phyloP scores from a whole-genome alignment of 202 grass and related monocot species.

The Elaeis oleifera region DNA sequence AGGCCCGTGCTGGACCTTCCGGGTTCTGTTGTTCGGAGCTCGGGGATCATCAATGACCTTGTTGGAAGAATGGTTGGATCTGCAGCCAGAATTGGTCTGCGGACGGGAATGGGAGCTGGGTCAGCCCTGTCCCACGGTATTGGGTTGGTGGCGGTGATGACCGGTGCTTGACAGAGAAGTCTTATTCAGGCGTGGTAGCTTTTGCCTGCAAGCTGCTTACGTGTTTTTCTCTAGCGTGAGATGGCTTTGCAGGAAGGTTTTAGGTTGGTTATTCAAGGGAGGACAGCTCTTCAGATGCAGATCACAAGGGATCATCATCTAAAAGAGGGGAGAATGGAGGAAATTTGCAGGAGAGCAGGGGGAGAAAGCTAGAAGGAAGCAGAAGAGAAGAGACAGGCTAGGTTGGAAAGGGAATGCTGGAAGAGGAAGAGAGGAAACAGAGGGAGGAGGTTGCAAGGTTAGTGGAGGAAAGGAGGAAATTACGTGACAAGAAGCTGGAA shows the following conservation, averaged over 20 bases:
- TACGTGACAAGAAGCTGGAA: conserved; percentile 81
- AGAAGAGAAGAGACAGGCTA: conserved; percentile 74
- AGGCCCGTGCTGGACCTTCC: conserved; percentile 71
- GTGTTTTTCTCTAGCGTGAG: conserved; percentile 24
- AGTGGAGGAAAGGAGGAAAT: conserved; percentile 79
- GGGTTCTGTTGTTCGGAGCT: neutral
- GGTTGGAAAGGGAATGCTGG: conserved; percentile 89
- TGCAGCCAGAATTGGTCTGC: conserved; percentile 60
- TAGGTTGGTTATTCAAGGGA: conserved; percentile 36
- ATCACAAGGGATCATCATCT: conserved; percentile 33
- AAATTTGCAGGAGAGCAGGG: conserved; percentile 64
- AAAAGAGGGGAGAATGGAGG: conserved; percentile 56
- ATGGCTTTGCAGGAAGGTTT: conserved; percentile 59
- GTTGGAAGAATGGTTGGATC: conserved; percentile 41
- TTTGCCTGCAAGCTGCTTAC: conserved; percentile 47
- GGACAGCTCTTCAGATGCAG: conserved; percentile 17
- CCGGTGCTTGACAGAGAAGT: conserved; percentile 33
- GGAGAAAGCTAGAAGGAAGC: conserved; percentile 83
- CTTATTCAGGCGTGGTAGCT: conserved; percentile 32
- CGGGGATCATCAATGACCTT: conserved; percentile 9
- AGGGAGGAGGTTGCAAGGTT: conserved; percentile 82
- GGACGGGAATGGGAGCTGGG: conserved; percentile 31
- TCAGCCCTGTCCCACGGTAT: conserved; percentile 21
- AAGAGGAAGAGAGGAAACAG: conserved; percentile 98
- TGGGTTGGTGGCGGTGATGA: conserved; percentile 32